Percentiles rank a stretch among this genome's conserved stretches.
phyloP scores from a whole-genome alignment of 2,329 filamentous ascomycete genomes.

The Fusarium paranaense region DNA sequence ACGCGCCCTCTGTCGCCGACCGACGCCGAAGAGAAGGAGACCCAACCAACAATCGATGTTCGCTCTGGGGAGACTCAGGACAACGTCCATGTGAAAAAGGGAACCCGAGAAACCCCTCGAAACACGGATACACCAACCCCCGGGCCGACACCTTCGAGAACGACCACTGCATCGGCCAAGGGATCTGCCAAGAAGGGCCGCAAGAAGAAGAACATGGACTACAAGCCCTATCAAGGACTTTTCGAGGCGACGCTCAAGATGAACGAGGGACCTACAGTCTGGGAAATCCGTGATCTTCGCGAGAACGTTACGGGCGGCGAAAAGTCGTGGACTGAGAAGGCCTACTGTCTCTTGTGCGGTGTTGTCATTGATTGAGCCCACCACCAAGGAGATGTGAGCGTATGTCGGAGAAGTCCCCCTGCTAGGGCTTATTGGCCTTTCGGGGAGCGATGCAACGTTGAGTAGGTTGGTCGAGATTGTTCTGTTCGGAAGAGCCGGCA shows the following conservation, averaged over 20 bases:
- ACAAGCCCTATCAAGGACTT: constrained; percentile 62
- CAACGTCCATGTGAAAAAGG: constrained; percentile 53
- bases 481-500: constrained; percentile 1
- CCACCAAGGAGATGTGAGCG: not conserved
- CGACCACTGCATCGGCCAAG: constrained; percentile 41
- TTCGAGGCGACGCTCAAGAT: constrained; percentile 64
- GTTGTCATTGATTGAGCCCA: constrained; percentile 56
- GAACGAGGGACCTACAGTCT: constrained; percentile 59
- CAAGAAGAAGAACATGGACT: constrained; percentile 52
- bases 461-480: not conserved
- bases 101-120: constrained; percentile 45
- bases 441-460: constrained; percentile 10
- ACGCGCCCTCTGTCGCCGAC: constrained; percentile 63
- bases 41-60: constrained; percentile 65
- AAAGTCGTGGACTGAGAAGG: constrained; percentile 65
- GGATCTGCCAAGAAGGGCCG: constrained; percentile 50
- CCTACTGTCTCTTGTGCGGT: constrained; percentile 62
- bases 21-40: constrained; percentile 62
- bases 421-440: constrained; percentile 20
- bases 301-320: constrained; percentile 59
- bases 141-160: constrained; percentile 43
- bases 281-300: constrained; percentile 66
- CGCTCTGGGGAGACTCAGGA: constrained; percentile 59
- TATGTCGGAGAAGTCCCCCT: constrained; percentile 8
- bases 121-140: constrained; percentile 48